Evolutionary conservation across 768 basidiomycete genomes (phyloP).

Genomic region (Suillus occidentalis): DNA sequence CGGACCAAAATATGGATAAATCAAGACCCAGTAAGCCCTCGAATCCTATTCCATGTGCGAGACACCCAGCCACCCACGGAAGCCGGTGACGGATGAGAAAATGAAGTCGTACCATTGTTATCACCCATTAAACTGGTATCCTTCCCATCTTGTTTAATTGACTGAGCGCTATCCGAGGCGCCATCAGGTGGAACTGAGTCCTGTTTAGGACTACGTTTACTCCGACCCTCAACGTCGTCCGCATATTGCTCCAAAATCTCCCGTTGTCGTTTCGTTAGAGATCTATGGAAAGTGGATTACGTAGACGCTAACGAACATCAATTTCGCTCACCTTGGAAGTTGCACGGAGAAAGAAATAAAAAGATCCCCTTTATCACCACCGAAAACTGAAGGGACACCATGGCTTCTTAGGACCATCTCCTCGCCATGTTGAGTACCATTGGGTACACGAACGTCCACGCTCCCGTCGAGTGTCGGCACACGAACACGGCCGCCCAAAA

Average conservation of each 20-base stretch:
- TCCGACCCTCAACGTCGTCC: slow-evolving; percentile 84
- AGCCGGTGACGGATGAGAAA: slow-evolving; percentile 55
- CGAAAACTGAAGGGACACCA: slow-evolving; percentile 68
- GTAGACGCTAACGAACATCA: slow-evolving; percentile 9
- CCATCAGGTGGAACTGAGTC: slow-evolving; percentile 18
- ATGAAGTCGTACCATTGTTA: slow-evolving; percentile 79
- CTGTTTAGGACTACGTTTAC: slow-evolving; percentile 20
- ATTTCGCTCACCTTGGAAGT: slow-evolving; percentile 76
- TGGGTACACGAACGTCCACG: slow-evolving; percentile 89
- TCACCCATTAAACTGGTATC: slow-evolving; percentile 22
- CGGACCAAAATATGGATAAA: slow-evolving; percentile 55
- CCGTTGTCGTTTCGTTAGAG: slow-evolving; percentile 80
- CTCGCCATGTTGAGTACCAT: slow-evolving; percentile 94
- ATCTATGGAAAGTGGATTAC: slow-evolving; percentile 43
- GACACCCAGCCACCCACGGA: slow-evolving; percentile 64
- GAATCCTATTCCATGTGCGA: slow-evolving; percentile 66
- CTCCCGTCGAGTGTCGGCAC: slow-evolving; percentile 96
- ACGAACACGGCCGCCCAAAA: slow-evolving; percentile 90
- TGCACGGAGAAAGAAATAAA: slow-evolving; percentile 87
- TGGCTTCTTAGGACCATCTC: slow-evolving; percentile 92
- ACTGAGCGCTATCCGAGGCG: slow-evolving; percentile 20
- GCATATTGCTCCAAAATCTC: slow-evolving; percentile 88
- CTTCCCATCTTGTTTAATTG: slow-evolving; percentile 21
- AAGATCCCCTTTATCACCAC: slow-evolving; percentile 72
- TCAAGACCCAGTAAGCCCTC: slow-evolving; percentile 70